phyloP scores from a whole-genome alignment of 176 grass and related monocot genomes.

The Oryza coarctata region DNA sequence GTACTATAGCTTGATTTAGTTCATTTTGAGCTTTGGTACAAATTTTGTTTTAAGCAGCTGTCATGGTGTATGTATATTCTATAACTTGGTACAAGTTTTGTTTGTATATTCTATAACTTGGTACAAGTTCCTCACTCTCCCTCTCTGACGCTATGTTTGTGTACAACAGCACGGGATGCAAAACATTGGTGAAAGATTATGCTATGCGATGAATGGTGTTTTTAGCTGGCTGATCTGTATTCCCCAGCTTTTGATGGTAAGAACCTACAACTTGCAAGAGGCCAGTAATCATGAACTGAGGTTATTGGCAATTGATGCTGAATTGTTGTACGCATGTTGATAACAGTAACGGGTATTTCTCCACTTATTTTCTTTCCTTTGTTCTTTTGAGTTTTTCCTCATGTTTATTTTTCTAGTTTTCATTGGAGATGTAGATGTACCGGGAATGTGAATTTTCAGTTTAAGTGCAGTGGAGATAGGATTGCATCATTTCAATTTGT shows the following conservation, averaged over 20 bases:
- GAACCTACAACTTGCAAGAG: slow-evolving; percentile 15
- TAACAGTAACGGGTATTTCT: background rate
- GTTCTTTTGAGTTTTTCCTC: background rate
- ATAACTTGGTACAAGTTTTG: background rate
- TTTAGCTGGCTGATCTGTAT: background rate
- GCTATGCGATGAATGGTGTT: slow-evolving; percentile 37
- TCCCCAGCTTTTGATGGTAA: background rate
- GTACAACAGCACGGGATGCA: slow-evolving; percentile 46
- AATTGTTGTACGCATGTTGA: background rate
- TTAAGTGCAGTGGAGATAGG: background rate
- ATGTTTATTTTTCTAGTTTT: background rate
- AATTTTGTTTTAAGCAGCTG: background rate
- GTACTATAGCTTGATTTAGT: background rate
- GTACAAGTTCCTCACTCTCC: background rate
- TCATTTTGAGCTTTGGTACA: background rate
- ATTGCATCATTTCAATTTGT: background rate
- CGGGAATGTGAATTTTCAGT: background rate
- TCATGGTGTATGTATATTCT: slow-evolving; percentile 6
- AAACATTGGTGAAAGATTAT: slow-evolving; percentile 49
- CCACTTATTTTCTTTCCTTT: background rate
- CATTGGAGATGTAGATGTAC: background rate
- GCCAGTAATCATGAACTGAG: background rate
- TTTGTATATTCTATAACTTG: background rate
- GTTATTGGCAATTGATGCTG: background rate
- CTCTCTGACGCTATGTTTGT: background rate